Conservation (phyloP, 345 rosid genomes). For the Isatis tinctoria region DNA sequence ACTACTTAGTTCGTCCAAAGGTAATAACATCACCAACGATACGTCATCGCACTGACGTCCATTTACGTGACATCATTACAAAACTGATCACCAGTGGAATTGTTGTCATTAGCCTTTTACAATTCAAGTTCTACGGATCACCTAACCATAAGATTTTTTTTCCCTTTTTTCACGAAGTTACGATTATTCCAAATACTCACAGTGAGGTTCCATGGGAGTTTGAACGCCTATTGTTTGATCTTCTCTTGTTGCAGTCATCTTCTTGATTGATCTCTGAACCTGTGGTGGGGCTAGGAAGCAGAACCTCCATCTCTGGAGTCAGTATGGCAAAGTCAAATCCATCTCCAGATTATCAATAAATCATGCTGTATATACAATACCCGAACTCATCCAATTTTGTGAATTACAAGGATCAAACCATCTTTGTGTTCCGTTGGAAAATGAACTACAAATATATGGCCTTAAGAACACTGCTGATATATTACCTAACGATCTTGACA, state of each 20-base stretch:
- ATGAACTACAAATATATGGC: slow-evolving; percentile 7
- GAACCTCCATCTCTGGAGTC: slow-evolving; percentile 1
- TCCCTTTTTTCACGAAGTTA: not conserved
- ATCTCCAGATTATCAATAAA: not conserved
- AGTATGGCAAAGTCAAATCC: not conserved
- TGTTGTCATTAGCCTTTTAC: not conserved
- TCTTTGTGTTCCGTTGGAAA: slow-evolving; percentile 5
- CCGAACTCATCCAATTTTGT: not conserved
- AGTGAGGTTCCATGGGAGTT: not conserved
- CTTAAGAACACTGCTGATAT: not conserved
- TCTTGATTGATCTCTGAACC: slow-evolving; percentile 2
- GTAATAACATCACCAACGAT: slow-evolving; percentile 10
- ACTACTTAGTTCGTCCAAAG: not conserved
- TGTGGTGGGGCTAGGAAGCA: not conserved
- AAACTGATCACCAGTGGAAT: not conserved
- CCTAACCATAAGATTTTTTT: not conserved
- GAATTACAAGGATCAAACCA: slow-evolving; percentile 11
- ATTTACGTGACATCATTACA: not conserved
- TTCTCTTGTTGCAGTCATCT: slow-evolving; percentile 10
- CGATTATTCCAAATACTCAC: not conserved
- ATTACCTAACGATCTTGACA: not conserved
- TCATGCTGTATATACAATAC: not conserved
- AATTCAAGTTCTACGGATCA: slow-evolving; percentile 8
- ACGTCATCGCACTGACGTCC: slow-evolving; percentile 21
- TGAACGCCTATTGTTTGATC: not conserved